Base-by-base conservation (phyloP, 345 rosid genomes). In the Hibiscus trionum region DNA sequence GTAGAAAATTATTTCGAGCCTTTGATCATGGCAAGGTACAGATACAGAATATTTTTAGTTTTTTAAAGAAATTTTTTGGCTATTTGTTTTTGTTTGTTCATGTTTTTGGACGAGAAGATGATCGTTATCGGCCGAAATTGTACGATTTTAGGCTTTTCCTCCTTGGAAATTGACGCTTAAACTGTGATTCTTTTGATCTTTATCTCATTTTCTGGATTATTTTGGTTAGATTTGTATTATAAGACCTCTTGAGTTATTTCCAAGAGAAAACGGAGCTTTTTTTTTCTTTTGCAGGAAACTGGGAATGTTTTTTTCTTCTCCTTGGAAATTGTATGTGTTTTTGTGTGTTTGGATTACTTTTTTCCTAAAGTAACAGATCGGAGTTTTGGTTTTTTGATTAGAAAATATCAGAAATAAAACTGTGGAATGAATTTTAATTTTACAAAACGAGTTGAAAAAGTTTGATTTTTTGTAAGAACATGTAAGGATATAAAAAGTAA, bases 1-100 rank as follows among this genome's bases (percentile, higher is more conserved):
- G 47, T 2, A 44, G 56, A 46, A 46, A 66, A 46, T 66, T 33
- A 47, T 14, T 46, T 26, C 56, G 14, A 46, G 35, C 35, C 39
- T 66, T 66, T 46, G 70, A 66, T 44, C 56, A 66, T 24, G 37
- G 26, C 47, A 12, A 66, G 70, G 57, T 66, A 66, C 37, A 0
- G 37, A 7, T 47, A 5, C 24, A 46, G 19, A 24, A 44, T 11
- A 5, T 12, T 66, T 12, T 61, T 44, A 5, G 0, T 27, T 29
- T 15, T 31, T 56, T n/a, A 7, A 56, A 4, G 11, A 8, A 1
- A 11, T 44, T 19, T 65, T 66, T 11, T 46, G 37, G 19, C 35
- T 3, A 66, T 46, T 46, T 11, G 16, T 66, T 21, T 42, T 3
- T 44, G 55, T 12, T 66, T 46, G 55, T 7, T 21, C 44, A 42